Evolutionary conservation across 2,329 filamentous ascomycete genomes (phyloP).

Genomic region (Orbilia ellipsospora): DNA sequence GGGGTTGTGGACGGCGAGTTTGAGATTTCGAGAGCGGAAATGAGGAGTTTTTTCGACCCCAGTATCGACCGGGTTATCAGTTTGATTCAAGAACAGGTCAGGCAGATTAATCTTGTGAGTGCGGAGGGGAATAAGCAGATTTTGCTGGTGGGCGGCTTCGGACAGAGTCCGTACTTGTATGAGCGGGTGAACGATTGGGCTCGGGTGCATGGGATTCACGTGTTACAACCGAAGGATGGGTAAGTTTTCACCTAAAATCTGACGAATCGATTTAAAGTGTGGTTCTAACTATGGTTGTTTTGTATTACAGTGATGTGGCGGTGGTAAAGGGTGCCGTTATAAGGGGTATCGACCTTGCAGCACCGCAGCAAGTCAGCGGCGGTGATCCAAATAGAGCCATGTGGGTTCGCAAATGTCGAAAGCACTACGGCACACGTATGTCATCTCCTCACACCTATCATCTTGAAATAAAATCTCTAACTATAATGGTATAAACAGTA

Average conservation of each 20-base stretch:
- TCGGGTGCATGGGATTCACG: constrained; percentile 35
- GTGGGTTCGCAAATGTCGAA: constrained; percentile 55
- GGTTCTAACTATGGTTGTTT: neutral
- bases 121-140: constrained; percentile 38
- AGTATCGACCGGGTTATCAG: constrained; percentile 39
- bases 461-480: no score
- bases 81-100: constrained; percentile 48
- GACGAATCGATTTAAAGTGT: neutral
- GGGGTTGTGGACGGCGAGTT: constrained; percentile 50
- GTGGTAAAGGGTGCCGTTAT: constrained; percentile 56
- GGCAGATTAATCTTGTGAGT: constrained; percentile 36
- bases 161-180: constrained; percentile 48
- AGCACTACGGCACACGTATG: constrained; percentile 57
- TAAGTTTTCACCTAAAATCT: constrained; percentile 1
- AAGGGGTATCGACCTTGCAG: constrained; percentile 55
- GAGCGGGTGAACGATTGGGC: constrained; percentile 47
- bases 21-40: constrained; percentile 43
- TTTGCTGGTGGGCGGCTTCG: constrained; percentile 48
- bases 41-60: constrained; percentile 44
- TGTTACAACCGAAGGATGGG: constrained; percentile 50
- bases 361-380: constrained; percentile 26
- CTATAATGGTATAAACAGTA: constrained; percentile 8
- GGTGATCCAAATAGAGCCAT: constrained; percentile 41
- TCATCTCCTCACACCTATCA: neutral
- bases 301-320: constrained; percentile 25